A percentile compares a stretch with the other conserved stretches of the same genome.
Evolutionary conservation across 148 eudicot genomes (phyloP).

Genomic region (Diospyros lotus): DNA sequence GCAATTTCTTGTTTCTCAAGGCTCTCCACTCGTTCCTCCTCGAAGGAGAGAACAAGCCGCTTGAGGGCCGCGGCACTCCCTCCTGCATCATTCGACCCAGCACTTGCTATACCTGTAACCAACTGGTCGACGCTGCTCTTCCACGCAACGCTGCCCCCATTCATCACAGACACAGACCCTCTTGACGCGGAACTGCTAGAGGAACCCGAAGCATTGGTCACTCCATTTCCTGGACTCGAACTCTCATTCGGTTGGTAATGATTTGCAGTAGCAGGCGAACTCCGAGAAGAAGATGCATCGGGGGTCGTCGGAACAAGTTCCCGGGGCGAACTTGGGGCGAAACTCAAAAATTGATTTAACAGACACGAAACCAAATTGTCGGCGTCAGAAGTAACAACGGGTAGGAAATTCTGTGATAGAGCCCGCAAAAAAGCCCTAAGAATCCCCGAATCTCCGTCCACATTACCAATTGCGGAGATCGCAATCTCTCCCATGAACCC

Average conservation of each 20-base stretch:
- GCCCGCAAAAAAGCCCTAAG: constrained; percentile 61
- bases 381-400: constrained; percentile 41
- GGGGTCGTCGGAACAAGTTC: constrained; percentile 29
- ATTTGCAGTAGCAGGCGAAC: constrained; percentile 57
- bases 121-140: constrained; percentile 36
- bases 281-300: constrained; percentile 55
- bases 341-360: constrained; percentile 45
- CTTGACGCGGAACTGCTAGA: constrained; percentile 41
- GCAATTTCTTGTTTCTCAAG: constrained; percentile 79
- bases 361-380: constrained; percentile 47
- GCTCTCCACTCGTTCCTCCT: constrained; percentile 71
- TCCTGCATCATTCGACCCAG: constrained; percentile 27
- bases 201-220: constrained; percentile 46
- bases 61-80: constrained; percentile 16
- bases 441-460: constrained; percentile 30
- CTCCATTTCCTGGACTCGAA: constrained; percentile 43
- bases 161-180: constrained; percentile 29
- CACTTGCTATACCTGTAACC: constrained; percentile 22
- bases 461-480: constrained; percentile 38
- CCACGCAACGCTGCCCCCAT: constrained; percentile 44
- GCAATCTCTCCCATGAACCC: constrained; percentile 56
- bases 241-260: constrained; percentile 39
- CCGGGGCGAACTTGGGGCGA: constrained; percentile 39
- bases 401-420: constrained; percentile 56
- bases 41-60: constrained; percentile 47